A percentile compares a stretch with the other conserved stretches of the same genome.
These are phyloP conservation scores for Sphagnum magellanicum DNA, from an alignment of 228 moss, liverwort and hornwort species.

Conservation along the genomic window DNA sequence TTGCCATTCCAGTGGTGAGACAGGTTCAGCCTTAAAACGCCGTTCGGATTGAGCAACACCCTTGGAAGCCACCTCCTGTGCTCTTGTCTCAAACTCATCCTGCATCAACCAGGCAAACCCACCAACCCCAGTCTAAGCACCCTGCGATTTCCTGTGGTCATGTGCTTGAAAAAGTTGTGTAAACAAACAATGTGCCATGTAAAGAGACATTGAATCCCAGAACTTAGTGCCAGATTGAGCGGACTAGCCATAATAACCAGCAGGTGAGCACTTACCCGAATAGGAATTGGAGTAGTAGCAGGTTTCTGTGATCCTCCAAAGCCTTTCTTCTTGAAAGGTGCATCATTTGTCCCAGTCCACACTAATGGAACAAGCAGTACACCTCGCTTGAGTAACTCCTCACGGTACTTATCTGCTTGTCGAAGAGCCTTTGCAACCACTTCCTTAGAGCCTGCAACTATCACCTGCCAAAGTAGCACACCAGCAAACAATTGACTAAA, in stretches of 20 bases:
- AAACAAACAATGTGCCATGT: neutral
- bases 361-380: conserved; percentile 79
- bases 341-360: conserved; percentile 46
- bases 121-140: neutral
- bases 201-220: neutral
- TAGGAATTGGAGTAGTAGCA: conserved; percentile 17
- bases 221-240: neutral
- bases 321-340: conserved; percentile 57
- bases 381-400: conserved; percentile 82
- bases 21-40: conserved; percentile 77
- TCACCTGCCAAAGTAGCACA: conserved; percentile 53
- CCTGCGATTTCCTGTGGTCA: neutral
- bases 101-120: conserved; percentile 11
- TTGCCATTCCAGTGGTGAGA: conserved; percentile 80
- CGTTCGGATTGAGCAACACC: conserved; percentile 63
- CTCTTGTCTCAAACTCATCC: conserved; percentile 91
- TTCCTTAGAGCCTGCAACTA: conserved; percentile 73
- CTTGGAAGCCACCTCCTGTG: conserved; percentile 67
- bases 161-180: neutral
- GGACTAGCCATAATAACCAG: neutral
- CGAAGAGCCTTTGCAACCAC: conserved; percentile 65
- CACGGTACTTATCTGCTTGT: conserved; percentile 66
- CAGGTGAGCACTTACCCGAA: conserved; percentile 16
- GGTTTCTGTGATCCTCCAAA: conserved; percentile 65
- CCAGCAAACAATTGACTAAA: neutral